These are phyloP conservation scores for Colletotrichum acutatum DNA, from an alignment of 2,329 filamentous ascomycete species.

Conservation along the genomic window DNA sequence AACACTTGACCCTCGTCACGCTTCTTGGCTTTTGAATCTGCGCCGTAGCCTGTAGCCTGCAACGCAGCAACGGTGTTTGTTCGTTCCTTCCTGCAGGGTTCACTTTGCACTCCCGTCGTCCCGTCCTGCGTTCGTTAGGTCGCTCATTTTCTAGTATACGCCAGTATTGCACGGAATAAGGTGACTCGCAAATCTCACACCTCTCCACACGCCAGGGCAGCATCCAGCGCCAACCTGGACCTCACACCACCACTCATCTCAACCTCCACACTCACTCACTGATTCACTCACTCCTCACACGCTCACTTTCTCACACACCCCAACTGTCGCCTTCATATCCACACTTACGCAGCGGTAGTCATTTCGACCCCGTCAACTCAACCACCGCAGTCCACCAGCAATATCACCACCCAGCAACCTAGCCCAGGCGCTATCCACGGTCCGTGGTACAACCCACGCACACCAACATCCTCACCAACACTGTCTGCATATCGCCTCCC, in stretches of 20 bases:
- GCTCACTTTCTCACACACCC: not conserved
- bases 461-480: not conserved
- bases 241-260: not conserved
- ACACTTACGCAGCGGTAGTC: not conserved
- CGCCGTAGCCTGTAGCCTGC: not conserved
- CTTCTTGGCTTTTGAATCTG: too few species aligned
- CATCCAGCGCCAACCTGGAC: not conserved
- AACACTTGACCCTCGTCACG: not conserved
- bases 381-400: not conserved
- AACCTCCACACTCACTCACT: slow-evolving; percentile 26
- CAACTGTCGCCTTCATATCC: not conserved
- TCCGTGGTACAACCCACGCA: slow-evolving; percentile 7
- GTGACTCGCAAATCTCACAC: not conserved
- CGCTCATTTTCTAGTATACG: too few species aligned
- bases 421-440: slow-evolving; percentile 13
- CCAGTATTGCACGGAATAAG: too few species aligned
- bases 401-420: not conserved
- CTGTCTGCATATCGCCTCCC: not conserved
- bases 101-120: slow-evolving; percentile 18
- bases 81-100: slow-evolving; percentile 16
- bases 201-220: not conserved
- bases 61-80: not conserved
- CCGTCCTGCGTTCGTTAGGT: slow-evolving; percentile 5
- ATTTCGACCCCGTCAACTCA: not conserved
- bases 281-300: not conserved